Evolutionary conservation across 805 yeast genomes (phyloP), one percentile per base, ranked within the genome.

Genomic region (Zygosaccharomyces pseudorouxii): DNA sequence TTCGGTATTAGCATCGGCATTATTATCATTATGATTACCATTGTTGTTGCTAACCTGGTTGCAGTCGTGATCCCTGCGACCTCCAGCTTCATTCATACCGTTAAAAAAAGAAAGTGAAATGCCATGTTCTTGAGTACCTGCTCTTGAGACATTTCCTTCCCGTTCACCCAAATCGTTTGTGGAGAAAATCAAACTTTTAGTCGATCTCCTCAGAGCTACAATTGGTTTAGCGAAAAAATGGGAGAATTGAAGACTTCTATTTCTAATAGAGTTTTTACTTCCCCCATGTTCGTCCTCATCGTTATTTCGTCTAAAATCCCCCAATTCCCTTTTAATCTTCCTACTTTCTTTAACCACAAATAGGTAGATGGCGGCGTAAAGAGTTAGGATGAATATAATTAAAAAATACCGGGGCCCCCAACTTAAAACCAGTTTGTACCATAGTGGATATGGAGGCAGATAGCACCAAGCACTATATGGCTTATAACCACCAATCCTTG

Each of bases 381-480:
- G 79, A 3, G 73, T 63, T 30, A 86, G 58, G 54, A 90, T 86
- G 22, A 76, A 59, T 8, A 85, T 61, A 50, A 86, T 76, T 47
- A 89, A 77, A 49, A 78, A 66, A 62, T 81, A 89, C 43, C 97
- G 73, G 10, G 95, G 89, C 1, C 81, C 82, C 96, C 96, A 90
- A 54, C 89, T 79, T 43, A 89, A 68, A 1, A 73, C 89, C 35
- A 84, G 61, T 49, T 88, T 71, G 62, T 81, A 84, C 93, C 93
- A 89, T 6, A 74, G 61, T 0, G 95, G 95, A 1, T 68, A 53
- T 38, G 79, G 78, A 0, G 96, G 89, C 48, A 89, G 69, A 63
- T 84, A 88, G 62, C 95, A 84, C 89, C 89, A 86, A 52, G 82
- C 78, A 37, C 83, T 79, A 50, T 78, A 74, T 25, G 88, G 80